Percentiles rank a stretch among this genome's conserved stretches.
Conservation (phyloP, 2,329 filamentous ascomycete genomes). For the Conoideocrella luteorostrata region DNA sequence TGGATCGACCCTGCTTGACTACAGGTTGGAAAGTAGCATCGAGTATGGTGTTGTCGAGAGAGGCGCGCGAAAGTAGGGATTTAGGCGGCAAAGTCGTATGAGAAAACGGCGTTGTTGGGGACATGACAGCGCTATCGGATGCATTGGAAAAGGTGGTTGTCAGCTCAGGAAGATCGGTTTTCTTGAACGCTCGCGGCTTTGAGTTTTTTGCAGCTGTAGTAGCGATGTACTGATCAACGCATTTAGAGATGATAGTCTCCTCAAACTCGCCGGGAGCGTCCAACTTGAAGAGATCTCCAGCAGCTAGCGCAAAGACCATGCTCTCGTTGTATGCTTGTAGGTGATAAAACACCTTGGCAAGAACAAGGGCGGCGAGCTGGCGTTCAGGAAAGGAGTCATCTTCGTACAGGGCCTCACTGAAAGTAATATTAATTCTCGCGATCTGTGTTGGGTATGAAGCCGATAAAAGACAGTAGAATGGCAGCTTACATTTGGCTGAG, state of each 20-base stretch:
- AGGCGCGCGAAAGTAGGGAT: constrained; percentile 82
- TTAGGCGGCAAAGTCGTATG: constrained; percentile 90
- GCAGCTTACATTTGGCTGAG: constrained; percentile 78
- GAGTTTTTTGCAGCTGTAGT: constrained; percentile 51
- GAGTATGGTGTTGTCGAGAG: constrained; percentile 58
- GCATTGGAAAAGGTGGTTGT: constrained; percentile 71
- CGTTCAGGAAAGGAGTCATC: constrained; percentile 92
- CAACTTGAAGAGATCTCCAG: constrained; percentile 90
- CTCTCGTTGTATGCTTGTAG: constrained; percentile 98
- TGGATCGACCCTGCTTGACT: constrained; percentile 46
- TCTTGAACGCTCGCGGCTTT: constrained; percentile 35
- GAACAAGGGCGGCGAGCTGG: constrained; percentile 86
- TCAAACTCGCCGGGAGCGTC: constrained; percentile 91
- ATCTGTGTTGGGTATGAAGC: no score
- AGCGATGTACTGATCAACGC: constrained; percentile 94
- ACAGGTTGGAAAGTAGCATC: constrained; percentile 50
- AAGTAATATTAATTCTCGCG: constrained; percentile 2
- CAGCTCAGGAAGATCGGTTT: constrained; percentile 56
- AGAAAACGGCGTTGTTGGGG: constrained; percentile 90
- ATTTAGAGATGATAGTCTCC: constrained; percentile 98
- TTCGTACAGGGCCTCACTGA: constrained; percentile 92
- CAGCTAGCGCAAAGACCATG: constrained; percentile 94
- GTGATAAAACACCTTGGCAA: constrained; percentile 98
- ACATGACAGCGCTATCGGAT: constrained; percentile 66
- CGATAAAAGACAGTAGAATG: not conserved